Percentiles rank a stretch among this genome's conserved stretches.
Evolutionary conservation across 306 rosid genomes (phyloP).

Genomic region (Luffa aegyptiaca): DNA sequence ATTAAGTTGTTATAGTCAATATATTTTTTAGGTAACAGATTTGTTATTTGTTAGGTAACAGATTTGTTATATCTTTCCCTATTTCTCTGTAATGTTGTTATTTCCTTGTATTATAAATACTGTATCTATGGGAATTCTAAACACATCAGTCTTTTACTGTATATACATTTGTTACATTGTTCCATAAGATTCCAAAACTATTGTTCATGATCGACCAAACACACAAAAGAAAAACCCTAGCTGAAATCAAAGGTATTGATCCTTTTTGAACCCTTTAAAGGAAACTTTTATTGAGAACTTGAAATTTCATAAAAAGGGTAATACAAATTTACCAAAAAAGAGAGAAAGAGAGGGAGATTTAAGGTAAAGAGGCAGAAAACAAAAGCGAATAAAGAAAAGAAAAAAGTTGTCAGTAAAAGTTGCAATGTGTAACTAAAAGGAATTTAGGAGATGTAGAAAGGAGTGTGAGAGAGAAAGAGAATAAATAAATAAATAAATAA

Average conservation of each 20-base stretch:
- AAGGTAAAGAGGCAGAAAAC: not conserved
- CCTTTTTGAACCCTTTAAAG: not conserved
- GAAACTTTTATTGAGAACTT: not conserved
- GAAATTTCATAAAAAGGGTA: not conserved
- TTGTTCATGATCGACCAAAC: not conserved
- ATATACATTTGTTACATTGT: too few relatives aligned
- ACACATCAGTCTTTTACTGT: too few relatives aligned
- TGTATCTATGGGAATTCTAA: too few relatives aligned
- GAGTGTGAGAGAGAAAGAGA: not conserved
- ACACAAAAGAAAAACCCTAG: not conserved
- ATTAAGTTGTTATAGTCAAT: too few relatives aligned
- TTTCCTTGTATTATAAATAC: too few relatives aligned
- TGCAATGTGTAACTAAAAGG: not conserved
- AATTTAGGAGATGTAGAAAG: constrained; percentile 9
- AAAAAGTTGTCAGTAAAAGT: constrained; percentile 5
- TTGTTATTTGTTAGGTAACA: too few relatives aligned
- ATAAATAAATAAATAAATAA: too few relatives aligned
- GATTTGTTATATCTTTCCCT: too few relatives aligned
- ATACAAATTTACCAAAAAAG: not conserved
- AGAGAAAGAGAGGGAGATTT: not conserved
- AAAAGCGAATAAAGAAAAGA: not conserved
- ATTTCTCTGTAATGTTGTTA: too few relatives aligned
- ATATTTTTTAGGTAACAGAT: too few relatives aligned
- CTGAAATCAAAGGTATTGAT: not conserved
- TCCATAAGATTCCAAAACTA: not conserved